Conservation (phyloP, 768 basidiomycete genomes). For the Rhodotorula diobovata region DNA sequence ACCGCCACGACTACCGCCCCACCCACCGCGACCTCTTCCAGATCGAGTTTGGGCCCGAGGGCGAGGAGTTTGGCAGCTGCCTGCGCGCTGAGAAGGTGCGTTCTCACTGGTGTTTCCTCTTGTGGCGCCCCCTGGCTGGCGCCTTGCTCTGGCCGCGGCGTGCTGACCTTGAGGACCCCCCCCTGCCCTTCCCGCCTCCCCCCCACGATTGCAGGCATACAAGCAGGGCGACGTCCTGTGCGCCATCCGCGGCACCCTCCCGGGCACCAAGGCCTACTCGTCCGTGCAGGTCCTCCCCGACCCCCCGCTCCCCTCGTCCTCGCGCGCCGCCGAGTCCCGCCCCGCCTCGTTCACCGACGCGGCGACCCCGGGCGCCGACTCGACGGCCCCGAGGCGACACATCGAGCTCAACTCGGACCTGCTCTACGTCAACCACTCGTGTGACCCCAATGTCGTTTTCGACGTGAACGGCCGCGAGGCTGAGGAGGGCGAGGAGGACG, state of each 20-base stretch:
- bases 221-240: constrained; percentile 20
- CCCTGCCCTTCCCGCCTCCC: too few relatives aligned
- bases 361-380: too few relatives aligned
- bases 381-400: constrained; percentile 46
- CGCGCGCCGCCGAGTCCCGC: background rate
- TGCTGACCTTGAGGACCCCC: too few relatives aligned
- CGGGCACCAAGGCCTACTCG: constrained; percentile 35
- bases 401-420: constrained; percentile 61
- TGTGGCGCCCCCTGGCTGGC: too few relatives aligned
- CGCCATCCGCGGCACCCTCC: constrained; percentile 34
- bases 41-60: constrained; percentile 33
- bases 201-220: constrained; percentile 16
- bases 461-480: constrained; percentile 48
- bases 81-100: constrained; percentile 32
- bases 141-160: too few relatives aligned
- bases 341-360: background rate
- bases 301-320: constrained; percentile 24
- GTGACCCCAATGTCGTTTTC: constrained; percentile 59
- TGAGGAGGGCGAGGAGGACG: constrained; percentile 9
- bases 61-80: constrained; percentile 36
- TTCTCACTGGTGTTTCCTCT: too few relatives aligned
- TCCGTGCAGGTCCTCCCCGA: constrained; percentile 36
- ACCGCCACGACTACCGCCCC: constrained; percentile 23
- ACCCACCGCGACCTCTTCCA: constrained; percentile 25
- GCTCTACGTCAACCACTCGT: constrained; percentile 55